Conservation (phyloP, 108 stramenopile species). For the Stephanodiscus triporus region DNA sequence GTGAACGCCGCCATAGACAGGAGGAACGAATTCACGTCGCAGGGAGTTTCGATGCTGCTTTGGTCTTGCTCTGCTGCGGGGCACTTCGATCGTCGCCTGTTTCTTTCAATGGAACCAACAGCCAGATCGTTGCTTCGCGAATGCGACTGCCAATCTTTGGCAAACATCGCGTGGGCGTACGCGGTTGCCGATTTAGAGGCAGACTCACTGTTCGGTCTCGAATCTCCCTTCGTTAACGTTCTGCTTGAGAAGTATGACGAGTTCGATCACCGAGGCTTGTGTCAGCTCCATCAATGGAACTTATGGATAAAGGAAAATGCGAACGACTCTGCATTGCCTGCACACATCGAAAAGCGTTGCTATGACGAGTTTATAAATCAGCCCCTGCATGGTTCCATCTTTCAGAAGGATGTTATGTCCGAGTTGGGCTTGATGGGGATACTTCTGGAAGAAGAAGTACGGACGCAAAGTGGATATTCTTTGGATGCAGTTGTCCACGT, state of each 20-base stretch:
- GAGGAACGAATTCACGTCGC: constrained; percentile 39
- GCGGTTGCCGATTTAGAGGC: constrained; percentile 38
- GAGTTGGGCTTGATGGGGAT: constrained; percentile 36
- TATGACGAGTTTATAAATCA: constrained; percentile 14
- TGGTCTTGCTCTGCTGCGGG: constrained; percentile 45
- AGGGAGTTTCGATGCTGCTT: constrained; percentile 48
- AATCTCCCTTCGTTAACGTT: constrained; percentile 16
- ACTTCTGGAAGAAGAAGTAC: constrained; percentile 22
- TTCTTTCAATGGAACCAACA: constrained; percentile 28
- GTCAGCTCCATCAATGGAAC: constrained; percentile 51
- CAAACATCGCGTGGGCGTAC: constrained; percentile 54
- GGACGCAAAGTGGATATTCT: constrained; percentile 20
- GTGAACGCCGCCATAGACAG: constrained; percentile 18
- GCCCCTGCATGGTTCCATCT: constrained; percentile 2
- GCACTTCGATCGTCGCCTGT: constrained; percentile 21
- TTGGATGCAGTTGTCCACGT: constrained; percentile 36
- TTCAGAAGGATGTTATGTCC: constrained; percentile 38
- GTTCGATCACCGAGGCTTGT: constrained; percentile 30
- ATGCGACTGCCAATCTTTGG: constrained; percentile 38
- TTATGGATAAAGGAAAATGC: constrained; percentile 27
- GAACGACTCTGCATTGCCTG: constrained; percentile 24
- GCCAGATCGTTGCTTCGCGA: constrained; percentile 28
- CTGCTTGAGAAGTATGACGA: constrained; percentile 27
- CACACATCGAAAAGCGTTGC: constrained; percentile 32
- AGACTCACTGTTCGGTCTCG: constrained; percentile 27